These are phyloP conservation scores for Gossypium mustelinum DNA, from an alignment of 345 rosid genomes.

Conservation along the genomic window DNA sequence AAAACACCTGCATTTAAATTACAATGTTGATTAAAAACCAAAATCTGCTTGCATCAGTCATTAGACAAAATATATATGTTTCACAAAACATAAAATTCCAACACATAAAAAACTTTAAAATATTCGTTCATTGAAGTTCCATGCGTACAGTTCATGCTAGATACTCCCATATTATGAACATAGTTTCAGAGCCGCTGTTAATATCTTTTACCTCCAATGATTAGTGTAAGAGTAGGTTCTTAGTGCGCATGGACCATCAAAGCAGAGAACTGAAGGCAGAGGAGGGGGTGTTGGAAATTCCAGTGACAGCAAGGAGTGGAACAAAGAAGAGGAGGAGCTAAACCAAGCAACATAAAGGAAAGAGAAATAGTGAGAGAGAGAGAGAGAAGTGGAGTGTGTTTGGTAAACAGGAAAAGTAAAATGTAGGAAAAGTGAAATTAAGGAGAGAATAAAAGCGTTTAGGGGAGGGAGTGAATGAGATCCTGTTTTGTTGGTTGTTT, in stretches of 20 bases:
- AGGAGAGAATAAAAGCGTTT: conserved; percentile 15
- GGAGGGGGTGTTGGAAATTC: background rate
- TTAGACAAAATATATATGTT: background rate
- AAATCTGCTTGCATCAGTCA: too few species aligned
- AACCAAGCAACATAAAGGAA: conserved; percentile 13
- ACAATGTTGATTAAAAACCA: background rate
- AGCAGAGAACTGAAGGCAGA: background rate
- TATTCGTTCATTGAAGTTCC: background rate
- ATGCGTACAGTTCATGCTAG: background rate
- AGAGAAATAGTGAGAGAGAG: background rate
- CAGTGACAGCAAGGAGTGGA: conserved; percentile 2
- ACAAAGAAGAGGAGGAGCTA: background rate
- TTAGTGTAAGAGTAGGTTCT: background rate
- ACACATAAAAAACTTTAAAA: background rate
- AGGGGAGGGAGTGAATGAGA: background rate
- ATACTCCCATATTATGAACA: background rate
- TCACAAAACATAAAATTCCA: background rate
- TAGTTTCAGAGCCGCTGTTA: background rate
- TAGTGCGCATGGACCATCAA: background rate
- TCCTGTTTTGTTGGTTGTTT: background rate
- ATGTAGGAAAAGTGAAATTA: conserved; percentile 21
- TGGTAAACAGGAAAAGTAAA: conserved; percentile 30
- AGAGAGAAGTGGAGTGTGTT: conserved; percentile 21
- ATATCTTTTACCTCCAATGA: background rate
- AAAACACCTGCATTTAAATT: conserved; percentile 19